Conservation (phyloP, 2,329 filamentous ascomycete genomes). For the Colletotrichum acutatum region DNA sequence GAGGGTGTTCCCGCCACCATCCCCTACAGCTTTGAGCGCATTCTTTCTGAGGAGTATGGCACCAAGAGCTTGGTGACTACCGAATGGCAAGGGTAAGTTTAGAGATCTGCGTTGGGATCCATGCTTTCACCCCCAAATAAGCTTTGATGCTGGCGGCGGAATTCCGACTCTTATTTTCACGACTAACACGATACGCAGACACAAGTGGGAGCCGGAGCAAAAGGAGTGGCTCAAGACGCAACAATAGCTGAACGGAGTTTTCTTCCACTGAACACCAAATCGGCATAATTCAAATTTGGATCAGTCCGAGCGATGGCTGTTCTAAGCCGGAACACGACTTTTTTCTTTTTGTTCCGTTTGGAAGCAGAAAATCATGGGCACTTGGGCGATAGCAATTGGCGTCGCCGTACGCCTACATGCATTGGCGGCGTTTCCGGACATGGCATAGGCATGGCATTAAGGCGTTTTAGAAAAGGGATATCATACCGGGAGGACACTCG, state of each 20-base stretch:
- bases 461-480: slow-evolving; percentile 20
- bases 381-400: slow-evolving; percentile 11
- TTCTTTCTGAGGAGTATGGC: slow-evolving; percentile 74
- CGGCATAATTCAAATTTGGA: neutral
- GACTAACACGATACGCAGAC: slow-evolving; percentile 53
- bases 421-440: slow-evolving; percentile 25
- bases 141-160: neutral
- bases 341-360: neutral
- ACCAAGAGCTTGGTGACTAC: slow-evolving; percentile 69
- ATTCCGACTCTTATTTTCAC: neutral
- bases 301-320: neutral
- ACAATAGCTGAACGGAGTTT: neutral
- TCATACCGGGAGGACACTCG: slow-evolving; percentile 6
- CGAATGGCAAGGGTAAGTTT: slow-evolving; percentile 69
- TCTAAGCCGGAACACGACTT: neutral
- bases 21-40: slow-evolving; percentile 75
- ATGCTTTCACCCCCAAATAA: slow-evolving; percentile 2
- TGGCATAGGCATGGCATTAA: slow-evolving; percentile 21
- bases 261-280: neutral
- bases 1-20: slow-evolving; percentile 78
- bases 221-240: slow-evolving; percentile 67
- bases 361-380: neutral
- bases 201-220: slow-evolving; percentile 66
- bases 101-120: neutral
- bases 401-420: slow-evolving; percentile 22